Conservation (phyloP, 2,329 filamentous ascomycete genomes). For the Elsinoe arachidis region DNA sequence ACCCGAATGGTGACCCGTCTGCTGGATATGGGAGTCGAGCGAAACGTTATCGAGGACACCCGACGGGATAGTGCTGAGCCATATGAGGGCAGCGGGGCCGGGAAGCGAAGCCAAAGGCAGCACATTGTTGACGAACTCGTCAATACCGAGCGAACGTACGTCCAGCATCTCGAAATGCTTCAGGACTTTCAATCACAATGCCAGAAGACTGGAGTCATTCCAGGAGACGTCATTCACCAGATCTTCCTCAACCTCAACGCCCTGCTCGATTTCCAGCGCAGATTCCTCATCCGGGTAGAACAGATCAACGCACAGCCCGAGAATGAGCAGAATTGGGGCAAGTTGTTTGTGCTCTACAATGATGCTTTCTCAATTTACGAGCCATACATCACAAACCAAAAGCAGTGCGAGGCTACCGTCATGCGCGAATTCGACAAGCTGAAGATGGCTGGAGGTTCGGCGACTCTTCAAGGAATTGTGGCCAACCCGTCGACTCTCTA, state of each 20-base stretch:
- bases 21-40: constrained; percentile 72
- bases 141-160: constrained; percentile 93
- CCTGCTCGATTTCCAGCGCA: constrained; percentile 87
- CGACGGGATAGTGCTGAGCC: constrained; percentile 44
- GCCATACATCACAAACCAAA: constrained; percentile 94
- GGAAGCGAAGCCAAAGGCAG: constrained; percentile 63
- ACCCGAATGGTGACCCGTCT: constrained; percentile 88
- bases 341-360: constrained; percentile 76
- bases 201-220: constrained; percentile 78
- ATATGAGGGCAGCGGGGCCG: constrained; percentile 38
- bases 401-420: constrained; percentile 78
- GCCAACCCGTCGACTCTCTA: constrained; percentile 80
- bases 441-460: constrained; percentile 54
- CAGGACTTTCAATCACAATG: constrained; percentile 85
- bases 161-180: constrained; percentile 89
- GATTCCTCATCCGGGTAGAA: constrained; percentile 91
- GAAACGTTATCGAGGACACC: constrained; percentile 60
- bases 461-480: constrained; percentile 60
- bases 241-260: constrained; percentile 96
- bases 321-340: constrained; percentile 81
- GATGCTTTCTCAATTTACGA: constrained; percentile 89
- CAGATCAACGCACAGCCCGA: constrained; percentile 81
- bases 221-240: constrained; percentile 82
- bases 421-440: constrained; percentile 83
- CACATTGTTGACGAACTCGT: constrained; percentile 88